Base-by-base conservation (phyloP, 768 basidiomycete genomes). In the Mycena haematopus region DNA sequence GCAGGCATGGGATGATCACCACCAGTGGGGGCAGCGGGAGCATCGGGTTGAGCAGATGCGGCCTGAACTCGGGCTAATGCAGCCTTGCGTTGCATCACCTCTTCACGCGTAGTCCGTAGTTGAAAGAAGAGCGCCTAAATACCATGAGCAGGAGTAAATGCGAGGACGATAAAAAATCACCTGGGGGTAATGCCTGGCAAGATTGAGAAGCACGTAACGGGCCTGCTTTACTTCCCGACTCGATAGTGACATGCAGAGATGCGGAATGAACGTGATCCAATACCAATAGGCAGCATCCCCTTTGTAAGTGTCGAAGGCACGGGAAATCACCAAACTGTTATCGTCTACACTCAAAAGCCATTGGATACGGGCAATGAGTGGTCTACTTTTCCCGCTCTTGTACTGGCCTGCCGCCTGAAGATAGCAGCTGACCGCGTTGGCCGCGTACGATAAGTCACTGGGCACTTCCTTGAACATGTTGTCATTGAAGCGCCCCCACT, bases 281-380 rank as follows among this genome's bases (percentile, higher is more conserved):
- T 94, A 98, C 97, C 97, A 99, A 66, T 91, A 92, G 14, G 95
- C 95, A 3, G 93, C 87, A 71, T 99, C 96, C 62, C 96, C 96
- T 73, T 96, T 96, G 77, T 97, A 97, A 24, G 88, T 90, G 72
- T 98, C 95, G 69, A 97, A 97, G 0, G 91, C 89, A 46, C 88
- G 84, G 24, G 90, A 89, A 58, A 92, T 87, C 2, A 86, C 86
- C 62, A 88, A 82, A 24, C 79, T 76, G 17, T 75, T 79, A 63
- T 99, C 96, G 71, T 99, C 97, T 19, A 98, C 81, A 71, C 93
- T 95, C 40, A 99, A 83, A 11, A 99, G 79, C 97, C 97, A 99
- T n/a, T 99, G 80, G 8, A 99, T 89, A 6, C 97, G 89, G 29
- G 92, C 87, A 51, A 99, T 87, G 2, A 99, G 79, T 25, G 95